Evolutionary conservation across 768 basidiomycete genomes (phyloP).

Genomic region (Leucosporidium scottii): DNA sequence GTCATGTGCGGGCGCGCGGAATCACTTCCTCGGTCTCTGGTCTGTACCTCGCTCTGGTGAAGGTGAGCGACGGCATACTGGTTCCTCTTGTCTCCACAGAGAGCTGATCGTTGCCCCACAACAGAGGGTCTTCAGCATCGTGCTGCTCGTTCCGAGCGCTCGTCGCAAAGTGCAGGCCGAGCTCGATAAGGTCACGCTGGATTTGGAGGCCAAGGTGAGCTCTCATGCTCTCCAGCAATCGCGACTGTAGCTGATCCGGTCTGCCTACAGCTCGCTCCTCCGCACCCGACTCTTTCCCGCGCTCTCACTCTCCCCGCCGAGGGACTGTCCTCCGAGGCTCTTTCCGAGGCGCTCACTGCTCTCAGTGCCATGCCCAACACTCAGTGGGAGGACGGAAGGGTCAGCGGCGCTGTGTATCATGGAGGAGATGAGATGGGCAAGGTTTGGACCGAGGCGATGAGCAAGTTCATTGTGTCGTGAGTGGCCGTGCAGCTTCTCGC

Average conservation of each 20-base stretch:
- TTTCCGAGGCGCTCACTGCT: background rate
- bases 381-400: conserved; percentile 27
- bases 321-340: conserved; percentile 11
- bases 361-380: conserved; percentile 16
- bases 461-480: conserved; percentile 70
- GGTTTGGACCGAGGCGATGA: conserved; percentile 71
- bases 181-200: conserved; percentile 19
- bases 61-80: background rate
- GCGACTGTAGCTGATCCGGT: background rate
- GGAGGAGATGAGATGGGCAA: conserved; percentile 24
- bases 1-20: conserved; percentile 21
- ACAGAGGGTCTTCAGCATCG: conserved; percentile 13
- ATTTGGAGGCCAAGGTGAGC: conserved; percentile 20
- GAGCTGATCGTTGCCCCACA: background rate
- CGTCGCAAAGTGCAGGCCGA: conserved; percentile 25
- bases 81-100: no score
- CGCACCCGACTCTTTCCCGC: background rate
- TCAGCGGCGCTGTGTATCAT: conserved; percentile 31
- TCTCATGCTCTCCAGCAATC: no score
- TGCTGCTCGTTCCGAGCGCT: conserved; percentile 15
- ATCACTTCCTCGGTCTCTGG: conserved; percentile 12
- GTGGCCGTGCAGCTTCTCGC: background rate
- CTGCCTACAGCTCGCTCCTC: conserved; percentile 13
- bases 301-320: conserved; percentile 8
- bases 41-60: conserved; percentile 14